Conservation (phyloP, 202 grass and related monocot species). For the Carex arenaria region DNA sequence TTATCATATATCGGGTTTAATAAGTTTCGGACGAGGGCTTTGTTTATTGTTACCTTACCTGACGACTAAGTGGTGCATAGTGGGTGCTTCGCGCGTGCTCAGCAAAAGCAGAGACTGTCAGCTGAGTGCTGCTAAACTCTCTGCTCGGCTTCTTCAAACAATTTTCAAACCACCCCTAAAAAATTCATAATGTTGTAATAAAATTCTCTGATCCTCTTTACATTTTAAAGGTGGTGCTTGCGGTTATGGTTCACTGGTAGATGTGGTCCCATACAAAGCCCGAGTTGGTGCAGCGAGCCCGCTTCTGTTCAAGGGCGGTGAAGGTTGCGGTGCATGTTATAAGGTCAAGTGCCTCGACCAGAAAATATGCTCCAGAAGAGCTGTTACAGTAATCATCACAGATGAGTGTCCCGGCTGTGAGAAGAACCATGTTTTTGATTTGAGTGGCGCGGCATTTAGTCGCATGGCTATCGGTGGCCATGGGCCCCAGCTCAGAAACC, state of each 20-base stretch:
- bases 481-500: constrained; percentile 64
- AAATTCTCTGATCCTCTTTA: background rate
- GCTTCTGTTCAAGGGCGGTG: constrained; percentile 84
- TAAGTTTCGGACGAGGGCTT: background rate
- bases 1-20: background rate
- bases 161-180: background rate
- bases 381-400: constrained; percentile 84
- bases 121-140: background rate
- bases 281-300: constrained; percentile 92
- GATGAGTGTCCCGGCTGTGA: constrained; percentile 93
- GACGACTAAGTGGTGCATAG: background rate
- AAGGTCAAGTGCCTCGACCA: constrained; percentile 89
- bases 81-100: background rate
- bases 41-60: background rate
- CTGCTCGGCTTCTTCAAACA: background rate
- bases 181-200: background rate
- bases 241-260: constrained; percentile 92
- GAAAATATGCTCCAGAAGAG: constrained; percentile 79
- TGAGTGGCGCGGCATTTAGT: constrained; percentile 89
- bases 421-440: constrained; percentile 71
- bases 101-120: constrained; percentile 7
- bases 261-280: constrained; percentile 80
- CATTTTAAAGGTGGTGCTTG: constrained; percentile 70
- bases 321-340: constrained; percentile 95
- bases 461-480: constrained; percentile 72